A percentile compares a stretch with the other conserved stretches of the same genome.
Evolutionary conservation across 306 rosid genomes (phyloP).

Genomic region (Dryas alaskensis): DNA sequence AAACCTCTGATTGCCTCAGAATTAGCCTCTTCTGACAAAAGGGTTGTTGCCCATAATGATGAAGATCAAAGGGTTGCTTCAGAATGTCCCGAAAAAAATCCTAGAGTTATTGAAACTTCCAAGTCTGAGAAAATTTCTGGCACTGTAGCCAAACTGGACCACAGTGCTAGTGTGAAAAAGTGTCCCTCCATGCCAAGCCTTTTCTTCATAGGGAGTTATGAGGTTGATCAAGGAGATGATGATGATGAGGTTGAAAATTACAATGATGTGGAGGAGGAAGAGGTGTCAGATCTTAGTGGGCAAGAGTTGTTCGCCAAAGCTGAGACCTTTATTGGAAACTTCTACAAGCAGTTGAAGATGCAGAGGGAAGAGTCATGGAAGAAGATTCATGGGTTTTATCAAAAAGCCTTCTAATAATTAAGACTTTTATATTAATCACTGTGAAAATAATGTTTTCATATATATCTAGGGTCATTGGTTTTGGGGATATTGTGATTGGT

Average conservation of each 20-base stretch:
- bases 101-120: constrained; percentile 29
- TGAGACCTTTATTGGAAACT: constrained; percentile 75
- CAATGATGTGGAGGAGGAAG: constrained; percentile 44
- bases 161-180: constrained; percentile 28
- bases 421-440: not conserved
- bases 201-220: constrained; percentile 53
- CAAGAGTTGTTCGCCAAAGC: constrained; percentile 76
- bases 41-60: not conserved
- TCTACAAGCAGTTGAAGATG: constrained; percentile 77
- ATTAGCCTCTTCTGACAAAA: constrained; percentile 16
- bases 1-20: constrained; percentile 28
- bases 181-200: constrained; percentile 63
- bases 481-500: constrained; percentile 25
- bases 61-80: constrained; percentile 4
- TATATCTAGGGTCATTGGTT: constrained; percentile 17
- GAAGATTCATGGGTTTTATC: constrained; percentile 46
- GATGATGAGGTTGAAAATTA: constrained; percentile 21
- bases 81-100: constrained; percentile 25
- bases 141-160: constrained; percentile 17
- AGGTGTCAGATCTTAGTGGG: constrained; percentile 35
- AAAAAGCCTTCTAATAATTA: constrained; percentile 32
- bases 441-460: not conserved
- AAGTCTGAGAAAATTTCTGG: constrained; percentile 36
- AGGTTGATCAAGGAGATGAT: constrained; percentile 32
- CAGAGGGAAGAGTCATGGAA: constrained; percentile 71